Evolutionary conservation across 1,284 basidiomycete genomes (phyloP).

Genomic region (Agaricales sp.): DNA sequence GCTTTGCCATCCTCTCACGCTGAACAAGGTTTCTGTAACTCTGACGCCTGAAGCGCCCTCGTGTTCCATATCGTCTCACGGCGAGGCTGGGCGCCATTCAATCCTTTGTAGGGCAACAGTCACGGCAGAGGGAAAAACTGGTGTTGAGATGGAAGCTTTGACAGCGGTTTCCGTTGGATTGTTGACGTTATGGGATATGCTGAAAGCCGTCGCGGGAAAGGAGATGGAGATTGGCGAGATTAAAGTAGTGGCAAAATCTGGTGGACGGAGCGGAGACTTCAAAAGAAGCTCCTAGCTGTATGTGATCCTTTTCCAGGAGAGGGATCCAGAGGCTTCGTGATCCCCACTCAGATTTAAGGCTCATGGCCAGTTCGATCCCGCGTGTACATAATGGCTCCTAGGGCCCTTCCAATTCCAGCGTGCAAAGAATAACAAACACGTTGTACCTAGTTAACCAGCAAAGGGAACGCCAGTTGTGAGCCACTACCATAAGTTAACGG

Average conservation of each 20-base stretch:
- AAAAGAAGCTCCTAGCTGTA: too few relatives aligned
- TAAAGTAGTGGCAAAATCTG: slow-evolving; percentile 56
- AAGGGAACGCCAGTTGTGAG: neutral
- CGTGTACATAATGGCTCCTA: too few relatives aligned
- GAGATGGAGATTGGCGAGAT: slow-evolving; percentile 74
- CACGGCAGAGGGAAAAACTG: slow-evolving; percentile 70
- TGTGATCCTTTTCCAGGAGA: too few relatives aligned
- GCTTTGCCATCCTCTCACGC: slow-evolving; percentile 70
- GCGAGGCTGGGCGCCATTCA: slow-evolving; percentile 26
- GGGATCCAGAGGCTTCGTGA: too few relatives aligned
- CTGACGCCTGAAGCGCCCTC: slow-evolving; percentile 33
- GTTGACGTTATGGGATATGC: slow-evolving; percentile 87
- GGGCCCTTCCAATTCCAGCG: neutral
- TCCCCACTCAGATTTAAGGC: too few relatives aligned
- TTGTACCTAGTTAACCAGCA: neutral
- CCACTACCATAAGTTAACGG: neutral
- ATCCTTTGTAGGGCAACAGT: slow-evolving; percentile 61
- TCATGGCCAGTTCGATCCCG: too few relatives aligned
- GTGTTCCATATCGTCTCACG: slow-evolving; percentile 7
- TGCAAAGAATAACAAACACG: neutral
- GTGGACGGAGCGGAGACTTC: slow-evolving; percentile 69
- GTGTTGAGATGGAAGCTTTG: slow-evolving; percentile 93
- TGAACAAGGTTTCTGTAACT: slow-evolving; percentile 59
- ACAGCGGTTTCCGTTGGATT: slow-evolving; percentile 73
- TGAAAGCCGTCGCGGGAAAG: slow-evolving; percentile 78